These are phyloP conservation scores for Platanus orientalis DNA, from an alignment of 164 flowering plant genomes.

Conservation along the genomic window DNA sequence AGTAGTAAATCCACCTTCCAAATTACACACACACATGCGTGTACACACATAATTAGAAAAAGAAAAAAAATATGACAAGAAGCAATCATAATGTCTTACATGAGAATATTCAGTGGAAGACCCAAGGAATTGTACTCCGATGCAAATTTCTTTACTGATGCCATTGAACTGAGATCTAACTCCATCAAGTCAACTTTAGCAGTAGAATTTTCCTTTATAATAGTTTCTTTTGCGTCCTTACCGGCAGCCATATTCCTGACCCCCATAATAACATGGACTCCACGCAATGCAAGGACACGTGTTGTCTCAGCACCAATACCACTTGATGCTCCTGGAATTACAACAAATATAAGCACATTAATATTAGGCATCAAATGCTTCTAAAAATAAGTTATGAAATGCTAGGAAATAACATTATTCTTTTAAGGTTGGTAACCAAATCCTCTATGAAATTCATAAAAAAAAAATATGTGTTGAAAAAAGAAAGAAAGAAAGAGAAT, in stretches of 20 bases:
- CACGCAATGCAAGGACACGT: conserved; percentile 66
- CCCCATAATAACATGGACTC: conserved; percentile 71
- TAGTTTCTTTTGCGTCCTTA: conserved; percentile 41
- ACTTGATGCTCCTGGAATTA: conserved; percentile 66
- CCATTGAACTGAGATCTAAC: conserved; percentile 67
- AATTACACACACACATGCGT: no score
- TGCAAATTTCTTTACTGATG: conserved; percentile 64
- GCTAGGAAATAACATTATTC: no score
- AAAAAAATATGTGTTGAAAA: no score
- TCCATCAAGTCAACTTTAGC: conserved; percentile 77
- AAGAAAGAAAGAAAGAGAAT: no score
- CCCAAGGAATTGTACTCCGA: conserved; percentile 42
- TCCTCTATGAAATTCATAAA: no score
- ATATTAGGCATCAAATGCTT: no score
- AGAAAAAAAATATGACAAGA: background rate
- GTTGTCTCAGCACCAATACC: conserved; percentile 81
- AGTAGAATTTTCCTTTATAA: conserved; percentile 46
- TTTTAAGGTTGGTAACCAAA: no score
- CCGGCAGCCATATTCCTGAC: conserved; percentile 63
- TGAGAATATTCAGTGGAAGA: conserved; percentile 59
- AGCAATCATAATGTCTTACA: conserved; percentile 33
- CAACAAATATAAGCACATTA: no score
- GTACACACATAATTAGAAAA: background rate
- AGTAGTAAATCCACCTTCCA: background rate
- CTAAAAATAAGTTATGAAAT: no score